Conservation (phyloP, 140 eudicot genomes). For the Stevia rebaudiana region DNA sequence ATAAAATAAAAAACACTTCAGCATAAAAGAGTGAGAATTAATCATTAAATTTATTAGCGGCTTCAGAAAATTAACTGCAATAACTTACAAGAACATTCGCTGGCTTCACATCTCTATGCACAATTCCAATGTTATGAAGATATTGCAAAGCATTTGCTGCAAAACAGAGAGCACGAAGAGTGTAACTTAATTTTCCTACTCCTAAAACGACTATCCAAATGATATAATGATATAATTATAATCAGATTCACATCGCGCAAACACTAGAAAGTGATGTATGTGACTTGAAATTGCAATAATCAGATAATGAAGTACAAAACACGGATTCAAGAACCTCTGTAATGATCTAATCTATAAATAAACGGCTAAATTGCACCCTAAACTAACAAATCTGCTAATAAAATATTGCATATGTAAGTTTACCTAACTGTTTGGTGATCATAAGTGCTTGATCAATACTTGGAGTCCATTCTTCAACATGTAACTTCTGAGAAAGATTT, state of each 20-base stretch:
- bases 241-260: not conserved
- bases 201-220: not conserved
- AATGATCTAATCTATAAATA: not conserved
- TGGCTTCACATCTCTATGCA: slow-evolving; percentile 99
- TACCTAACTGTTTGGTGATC: slow-evolving; percentile 63
- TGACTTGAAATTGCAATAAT: not conserved
- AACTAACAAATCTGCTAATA: not conserved
- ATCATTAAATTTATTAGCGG: too few relatives aligned
- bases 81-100: slow-evolving; percentile 89
- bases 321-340: not conserved
- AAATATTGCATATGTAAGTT: slow-evolving; percentile 8
- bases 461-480: slow-evolving; percentile 86
- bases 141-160: slow-evolving; percentile 87
- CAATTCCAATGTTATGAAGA: slow-evolving; percentile 81
- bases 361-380: not conserved
- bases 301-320: not conserved
- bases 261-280: not conserved
- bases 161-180: slow-evolving; percentile 24
- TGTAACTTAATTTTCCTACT: slow-evolving; percentile 8
- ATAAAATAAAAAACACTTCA: not conserved
- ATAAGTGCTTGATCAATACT: slow-evolving; percentile 42
- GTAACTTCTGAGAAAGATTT: slow-evolving; percentile 72
- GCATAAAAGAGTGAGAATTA: not conserved
- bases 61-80: not conserved
- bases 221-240: not conserved